Evolutionary conservation across 1,284 basidiomycete species (phyloP), one percentile per base, ranked within the genome.

Genomic region (Caloboletus firmus): DNA sequence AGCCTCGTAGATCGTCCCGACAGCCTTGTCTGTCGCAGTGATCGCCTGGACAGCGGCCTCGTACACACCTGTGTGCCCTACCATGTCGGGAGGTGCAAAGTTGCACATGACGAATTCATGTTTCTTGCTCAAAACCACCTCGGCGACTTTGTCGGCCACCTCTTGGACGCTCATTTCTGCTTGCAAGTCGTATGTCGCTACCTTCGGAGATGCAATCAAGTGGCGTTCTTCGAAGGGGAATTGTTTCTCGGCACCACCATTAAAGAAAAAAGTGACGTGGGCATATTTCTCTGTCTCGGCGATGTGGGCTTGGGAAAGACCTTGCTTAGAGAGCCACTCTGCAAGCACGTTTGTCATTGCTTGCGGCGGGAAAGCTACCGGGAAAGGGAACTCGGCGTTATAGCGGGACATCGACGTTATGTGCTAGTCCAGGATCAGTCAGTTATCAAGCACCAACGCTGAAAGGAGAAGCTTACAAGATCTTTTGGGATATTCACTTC

Each of bases 201-300:
- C 91, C 67, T 91, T 94, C 42, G 93, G 93, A 18, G 91, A 94
- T 3, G 90, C 83, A 55, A 95, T 85, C 89, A 96, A 86, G 69
- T 84, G 77, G n/a, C 93, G 80, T 62, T 90, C 85, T 71, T 95
- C 93, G n/a, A 77, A 73, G 17, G 83, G 77, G 72, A 91, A 95
- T 65, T 95, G 89, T 70, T 93, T 92, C 77, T 95, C 93, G 40
- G 93, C 85, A 56, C 93, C 93, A 26, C 93, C 93, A 73, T 95
- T 95, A 82, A 96, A 95, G 83, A 96, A 96, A 79, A 95, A 95
- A 0, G 93, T 96, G 57, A 96, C 91, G 68, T 95, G 93, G 1
- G 93, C 92, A 72, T 95, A 96, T 74, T 96, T 95, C 71, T 95
- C 93, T 4, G 93, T 95, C 72, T 95, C 93, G 83, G 92, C 93